phyloP scores from a whole-genome alignment of 169 alveolate genomes.

The Eimeria brunetti region DNA sequence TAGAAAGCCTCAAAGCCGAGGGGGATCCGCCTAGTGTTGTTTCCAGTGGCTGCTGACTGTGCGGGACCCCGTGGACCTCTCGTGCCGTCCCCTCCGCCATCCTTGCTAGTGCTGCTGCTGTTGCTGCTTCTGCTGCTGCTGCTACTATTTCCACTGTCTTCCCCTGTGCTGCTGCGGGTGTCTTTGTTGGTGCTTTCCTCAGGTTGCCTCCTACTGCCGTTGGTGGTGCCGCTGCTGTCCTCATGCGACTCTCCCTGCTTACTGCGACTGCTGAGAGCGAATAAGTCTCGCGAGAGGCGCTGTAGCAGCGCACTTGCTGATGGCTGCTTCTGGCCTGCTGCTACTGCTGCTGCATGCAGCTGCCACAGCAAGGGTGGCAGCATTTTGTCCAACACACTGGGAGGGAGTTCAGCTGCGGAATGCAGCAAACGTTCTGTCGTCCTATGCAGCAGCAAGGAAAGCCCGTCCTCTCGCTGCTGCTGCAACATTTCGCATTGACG shows the following conservation, averaged over 20 bases:
- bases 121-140: constrained; percentile 38
- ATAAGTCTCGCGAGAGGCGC: constrained; percentile 1
- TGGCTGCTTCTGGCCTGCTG: constrained; percentile 17
- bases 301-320: constrained; percentile 39
- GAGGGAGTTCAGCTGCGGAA: constrained; percentile 31
- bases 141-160: constrained; percentile 3
- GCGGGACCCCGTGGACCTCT: constrained; percentile 14
- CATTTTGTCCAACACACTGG: background rate
- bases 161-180: background rate
- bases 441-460: background rate
- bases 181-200: background rate
- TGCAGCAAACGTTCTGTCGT: background rate
- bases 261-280: constrained; percentile 34
- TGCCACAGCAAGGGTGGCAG: constrained; percentile 48
- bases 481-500: constrained; percentile 21
- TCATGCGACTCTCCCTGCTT: background rate
- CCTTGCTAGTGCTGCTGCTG: background rate
- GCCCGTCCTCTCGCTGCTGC: constrained; percentile 8
- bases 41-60: background rate
- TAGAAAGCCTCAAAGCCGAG: constrained; percentile 56
- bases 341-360: constrained; percentile 22
- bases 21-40: constrained; percentile 52
- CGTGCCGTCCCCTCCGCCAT: constrained; percentile 16
- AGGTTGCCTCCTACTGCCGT: background rate
- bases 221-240: background rate